These are phyloP conservation scores for Fusarium proliferatum DNA, from an alignment of 2,329 filamentous ascomycete species.

Conservation along the genomic window DNA sequence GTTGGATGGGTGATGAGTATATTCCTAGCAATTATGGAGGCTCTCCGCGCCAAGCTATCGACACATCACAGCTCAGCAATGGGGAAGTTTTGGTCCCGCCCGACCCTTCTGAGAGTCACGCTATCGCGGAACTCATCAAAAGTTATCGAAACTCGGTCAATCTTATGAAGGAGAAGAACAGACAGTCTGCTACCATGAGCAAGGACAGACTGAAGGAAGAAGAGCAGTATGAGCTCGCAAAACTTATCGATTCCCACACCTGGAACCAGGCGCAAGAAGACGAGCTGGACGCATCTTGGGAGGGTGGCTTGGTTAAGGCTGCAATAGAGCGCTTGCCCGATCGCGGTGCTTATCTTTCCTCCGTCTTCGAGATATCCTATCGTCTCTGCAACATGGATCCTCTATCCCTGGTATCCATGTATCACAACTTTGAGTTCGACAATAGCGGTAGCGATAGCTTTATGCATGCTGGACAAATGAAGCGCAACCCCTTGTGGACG, in stretches of 20 bases:
- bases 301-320: background rate
- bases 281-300: background rate
- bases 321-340: background rate
- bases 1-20: background rate
- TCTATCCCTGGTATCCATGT: background rate
- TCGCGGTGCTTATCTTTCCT: background rate
- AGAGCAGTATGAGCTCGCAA: background rate
- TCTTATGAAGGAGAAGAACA: background rate
- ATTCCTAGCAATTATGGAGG: background rate
- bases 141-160: background rate
- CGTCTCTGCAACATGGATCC: background rate
- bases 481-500: background rate
- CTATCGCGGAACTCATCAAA: background rate
- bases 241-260: background rate
- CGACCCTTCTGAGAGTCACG: background rate
- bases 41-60: background rate
- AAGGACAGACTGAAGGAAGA: background rate
- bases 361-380: background rate
- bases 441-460: background rate
- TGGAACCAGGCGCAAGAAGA: background rate
- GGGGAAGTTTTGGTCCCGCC: no score
- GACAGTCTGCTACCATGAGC: background rate
- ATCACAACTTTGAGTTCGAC: background rate
- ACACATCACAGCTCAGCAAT: rapidly evolving
- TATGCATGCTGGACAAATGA: background rate